These are phyloP conservation scores for Neurospora discreta DNA, from an alignment of 495 filamentous ascomycete species.

Conservation along the genomic window DNA sequence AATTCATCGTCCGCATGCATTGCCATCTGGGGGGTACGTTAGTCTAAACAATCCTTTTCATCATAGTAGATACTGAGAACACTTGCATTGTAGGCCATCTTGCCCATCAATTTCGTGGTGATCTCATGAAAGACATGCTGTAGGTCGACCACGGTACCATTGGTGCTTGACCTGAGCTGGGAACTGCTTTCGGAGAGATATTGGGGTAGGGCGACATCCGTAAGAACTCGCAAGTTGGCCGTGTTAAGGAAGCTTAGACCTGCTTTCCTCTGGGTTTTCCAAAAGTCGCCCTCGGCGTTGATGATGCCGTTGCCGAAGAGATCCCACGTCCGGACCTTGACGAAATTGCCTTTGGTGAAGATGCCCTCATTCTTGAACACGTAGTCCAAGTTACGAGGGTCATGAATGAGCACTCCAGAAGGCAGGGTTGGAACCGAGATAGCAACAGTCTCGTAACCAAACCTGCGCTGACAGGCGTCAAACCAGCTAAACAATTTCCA, in stretches of 20 bases:
- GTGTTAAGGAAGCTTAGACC: slow-evolving; percentile 46
- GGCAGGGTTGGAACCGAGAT: slow-evolving; percentile 47
- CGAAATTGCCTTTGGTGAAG: slow-evolving; percentile 47
- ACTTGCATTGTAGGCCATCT: slow-evolving; percentile 47
- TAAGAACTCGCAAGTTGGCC: slow-evolving; percentile 43
- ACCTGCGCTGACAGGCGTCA: slow-evolving; percentile 39
- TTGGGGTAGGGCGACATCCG: slow-evolving; percentile 42
- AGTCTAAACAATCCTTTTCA: neutral
- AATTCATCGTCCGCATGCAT: slow-evolving; percentile 48
- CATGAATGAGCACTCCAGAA: slow-evolving; percentile 47
- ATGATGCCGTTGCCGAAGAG: slow-evolving; percentile 53
- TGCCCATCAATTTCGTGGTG: slow-evolving; percentile 49
- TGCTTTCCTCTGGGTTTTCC: slow-evolving; percentile 49
- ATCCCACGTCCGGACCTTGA: slow-evolving; percentile 46
- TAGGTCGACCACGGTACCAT: slow-evolving; percentile 31
- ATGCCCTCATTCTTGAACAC: slow-evolving; percentile 47
- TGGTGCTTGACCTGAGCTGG: slow-evolving; percentile 16
- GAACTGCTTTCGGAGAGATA: slow-evolving; percentile 32
- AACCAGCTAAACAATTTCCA: slow-evolving; percentile 51
- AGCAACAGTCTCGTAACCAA: slow-evolving; percentile 44
- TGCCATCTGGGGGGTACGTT: slow-evolving; percentile 35
- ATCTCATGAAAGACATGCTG: slow-evolving; percentile 47
- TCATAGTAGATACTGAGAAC: neutral
- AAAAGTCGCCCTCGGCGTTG: slow-evolving; percentile 50
- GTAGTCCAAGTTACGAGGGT: slow-evolving; percentile 46